Conservation (phyloP, 129 eudicot species). For the Saposhnikovia divaricata region DNA sequence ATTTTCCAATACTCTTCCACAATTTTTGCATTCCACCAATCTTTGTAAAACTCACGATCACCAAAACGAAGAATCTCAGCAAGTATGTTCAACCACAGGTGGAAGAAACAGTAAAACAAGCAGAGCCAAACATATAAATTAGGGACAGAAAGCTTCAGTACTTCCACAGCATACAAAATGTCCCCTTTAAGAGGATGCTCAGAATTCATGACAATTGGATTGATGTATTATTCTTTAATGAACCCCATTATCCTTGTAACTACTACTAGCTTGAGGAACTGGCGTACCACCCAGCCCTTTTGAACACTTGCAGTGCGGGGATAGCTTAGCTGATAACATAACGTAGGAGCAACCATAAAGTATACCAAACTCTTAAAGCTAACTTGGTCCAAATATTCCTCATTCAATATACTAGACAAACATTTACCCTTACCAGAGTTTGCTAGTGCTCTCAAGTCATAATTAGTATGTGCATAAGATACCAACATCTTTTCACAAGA, state of each 20-base stretch:
- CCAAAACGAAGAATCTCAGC: constrained; percentile 98
- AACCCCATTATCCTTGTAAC: constrained; percentile 96
- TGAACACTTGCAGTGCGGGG: constrained; percentile 72
- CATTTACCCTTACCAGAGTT: no score
- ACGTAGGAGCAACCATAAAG: no score
- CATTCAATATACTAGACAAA: no score
- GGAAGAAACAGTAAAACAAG: constrained; percentile 89
- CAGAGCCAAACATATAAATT: constrained; percentile 95
- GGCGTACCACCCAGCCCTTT: constrained; percentile 89
- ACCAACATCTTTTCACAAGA: no score
- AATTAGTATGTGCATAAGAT: no score
- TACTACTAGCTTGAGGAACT: constrained; percentile 77
- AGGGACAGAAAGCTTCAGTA: constrained; percentile 96
- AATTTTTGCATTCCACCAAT: constrained; percentile 99
- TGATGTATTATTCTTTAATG: constrained; percentile 84
- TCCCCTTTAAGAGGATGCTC: constrained; percentile 93
- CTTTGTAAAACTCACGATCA: constrained; percentile 97
- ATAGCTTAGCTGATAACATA: constrained; percentile 90
- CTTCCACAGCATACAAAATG: constrained; percentile 81
- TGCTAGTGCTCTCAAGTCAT: no score
- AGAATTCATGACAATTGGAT: constrained; percentile 86
- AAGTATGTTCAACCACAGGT: constrained; percentile 92
- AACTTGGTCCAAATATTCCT: no score
- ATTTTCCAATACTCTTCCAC: constrained; percentile 42
- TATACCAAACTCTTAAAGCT: no score